Evolutionary conservation across 805 yeast genomes (phyloP).

Genomic region (Hanseniaspora valbyensis): DNA sequence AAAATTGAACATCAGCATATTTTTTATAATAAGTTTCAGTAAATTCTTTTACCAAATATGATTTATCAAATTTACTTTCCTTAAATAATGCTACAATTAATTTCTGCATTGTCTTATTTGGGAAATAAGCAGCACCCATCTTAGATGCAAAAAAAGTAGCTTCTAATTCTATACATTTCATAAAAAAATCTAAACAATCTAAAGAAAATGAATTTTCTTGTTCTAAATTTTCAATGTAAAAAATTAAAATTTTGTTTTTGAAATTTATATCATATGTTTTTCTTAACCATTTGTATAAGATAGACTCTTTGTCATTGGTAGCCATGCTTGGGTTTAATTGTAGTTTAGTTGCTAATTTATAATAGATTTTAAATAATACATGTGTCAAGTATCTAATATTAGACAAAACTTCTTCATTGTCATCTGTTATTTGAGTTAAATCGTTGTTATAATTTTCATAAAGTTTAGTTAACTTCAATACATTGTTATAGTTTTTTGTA

Average conservation of each 20-base stretch:
- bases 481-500: slow-evolving; percentile 26
- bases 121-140: slow-evolving; percentile 48
- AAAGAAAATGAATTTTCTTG: slow-evolving; percentile 38
- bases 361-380: slow-evolving; percentile 27
- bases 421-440: slow-evolving; percentile 16
- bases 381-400: slow-evolving; percentile 25
- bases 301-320: slow-evolving; percentile 35
- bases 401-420: slow-evolving; percentile 21
- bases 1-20: slow-evolving; percentile 70
- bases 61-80: slow-evolving; percentile 35
- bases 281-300: slow-evolving; percentile 53
- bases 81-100: slow-evolving; percentile 33
- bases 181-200: slow-evolving; percentile 44
- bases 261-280: slow-evolving; percentile 43
- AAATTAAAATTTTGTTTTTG: slow-evolving; percentile 34
- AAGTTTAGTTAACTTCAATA: slow-evolving; percentile 25
- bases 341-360: slow-evolving; percentile 27
- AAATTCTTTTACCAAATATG: slow-evolving; percentile 45
- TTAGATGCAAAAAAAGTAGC: slow-evolving; percentile 41
- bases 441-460: slow-evolving; percentile 12
- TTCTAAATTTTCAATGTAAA: slow-evolving; percentile 32
- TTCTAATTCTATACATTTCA: slow-evolving; percentile 50
- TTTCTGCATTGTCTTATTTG: slow-evolving; percentile 40
- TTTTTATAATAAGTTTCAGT: slow-evolving; percentile 41
- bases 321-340: slow-evolving; percentile 23